phyloP scores from a whole-genome alignment of 352 stramenopile genomes.

The Globisporangium ultimum region DNA sequence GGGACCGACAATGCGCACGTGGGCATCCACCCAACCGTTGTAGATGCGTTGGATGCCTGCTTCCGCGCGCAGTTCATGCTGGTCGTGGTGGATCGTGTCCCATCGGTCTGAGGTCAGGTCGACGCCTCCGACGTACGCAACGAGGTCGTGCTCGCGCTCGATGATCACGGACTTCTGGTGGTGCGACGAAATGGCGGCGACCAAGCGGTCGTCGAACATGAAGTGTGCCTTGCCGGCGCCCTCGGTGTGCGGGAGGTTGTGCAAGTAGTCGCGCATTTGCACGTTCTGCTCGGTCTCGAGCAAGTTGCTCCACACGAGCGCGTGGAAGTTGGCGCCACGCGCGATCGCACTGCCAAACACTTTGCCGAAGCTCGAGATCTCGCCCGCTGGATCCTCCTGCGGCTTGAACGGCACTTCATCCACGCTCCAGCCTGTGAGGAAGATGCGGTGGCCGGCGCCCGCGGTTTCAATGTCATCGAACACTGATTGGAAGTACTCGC shows the following conservation, averaged over 20 bases:
- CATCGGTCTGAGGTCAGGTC: slow-evolving; percentile 53
- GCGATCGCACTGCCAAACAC: slow-evolving; percentile 27
- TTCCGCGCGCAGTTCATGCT: slow-evolving; percentile 25
- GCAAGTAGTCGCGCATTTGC: slow-evolving; percentile 49
- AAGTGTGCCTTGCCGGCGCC: slow-evolving; percentile 20
- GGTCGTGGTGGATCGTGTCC: slow-evolving; percentile 50
- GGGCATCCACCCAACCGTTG: slow-evolving; percentile 52
- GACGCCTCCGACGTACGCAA: slow-evolving; percentile 47
- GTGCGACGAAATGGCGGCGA: slow-evolving; percentile 26
- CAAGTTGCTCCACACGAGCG: slow-evolving; percentile 65
- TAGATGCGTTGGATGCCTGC: slow-evolving; percentile 24
- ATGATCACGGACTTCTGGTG: slow-evolving; percentile 49
- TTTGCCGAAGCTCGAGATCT: slow-evolving; percentile 31
- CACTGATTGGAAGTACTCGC: slow-evolving; percentile 47
- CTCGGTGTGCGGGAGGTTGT: slow-evolving; percentile 22
- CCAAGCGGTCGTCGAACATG: slow-evolving; percentile 50
- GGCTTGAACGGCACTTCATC: slow-evolving; percentile 62
- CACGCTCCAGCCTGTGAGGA: slow-evolving; percentile 57
- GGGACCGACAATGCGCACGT: slow-evolving; percentile 38
- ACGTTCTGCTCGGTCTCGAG: slow-evolving; percentile 53
- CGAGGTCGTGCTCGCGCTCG: slow-evolving; percentile 9
- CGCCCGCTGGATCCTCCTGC: slow-evolving; percentile 17
- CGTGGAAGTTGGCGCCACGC: slow-evolving; percentile 40
- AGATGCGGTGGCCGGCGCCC: slow-evolving; percentile 33
- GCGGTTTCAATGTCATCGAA: slow-evolving; percentile 39